phyloP scores from a whole-genome alignment of 768 basidiomycete genomes.

The Cystobasidium onofrii region DNA sequence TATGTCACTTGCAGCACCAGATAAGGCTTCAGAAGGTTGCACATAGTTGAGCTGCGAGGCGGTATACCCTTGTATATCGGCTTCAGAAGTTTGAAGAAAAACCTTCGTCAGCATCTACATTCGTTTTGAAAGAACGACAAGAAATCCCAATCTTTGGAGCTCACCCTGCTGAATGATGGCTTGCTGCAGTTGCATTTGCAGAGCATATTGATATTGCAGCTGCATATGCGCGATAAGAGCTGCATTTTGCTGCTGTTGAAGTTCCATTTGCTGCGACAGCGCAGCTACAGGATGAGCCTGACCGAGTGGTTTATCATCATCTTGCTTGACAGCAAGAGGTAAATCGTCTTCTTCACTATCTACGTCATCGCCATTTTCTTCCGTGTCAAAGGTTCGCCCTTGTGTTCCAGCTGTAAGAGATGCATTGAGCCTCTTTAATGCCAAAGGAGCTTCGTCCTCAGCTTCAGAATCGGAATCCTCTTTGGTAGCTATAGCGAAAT shows the following conservation, averaged over 20 bases:
- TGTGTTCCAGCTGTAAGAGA: neutral
- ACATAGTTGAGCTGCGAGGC: neutral
- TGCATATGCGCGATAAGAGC: conserved; percentile 13
- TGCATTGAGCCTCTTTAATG: neutral
- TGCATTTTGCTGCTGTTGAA: neutral
- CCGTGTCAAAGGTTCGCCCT: neutral
- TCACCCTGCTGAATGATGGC: conserved; percentile 6
- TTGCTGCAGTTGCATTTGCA: neutral
- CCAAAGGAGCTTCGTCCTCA: neutral
- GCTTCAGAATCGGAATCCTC: neutral
- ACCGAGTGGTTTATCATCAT: conserved; percentile 13
- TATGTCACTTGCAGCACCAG: neutral
- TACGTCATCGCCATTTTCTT: neutral
- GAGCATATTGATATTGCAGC: neutral
- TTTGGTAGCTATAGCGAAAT: neutral
- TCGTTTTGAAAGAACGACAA: no score
- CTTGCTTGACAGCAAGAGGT: neutral
- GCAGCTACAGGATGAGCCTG: conserved; percentile 15
- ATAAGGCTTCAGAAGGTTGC: neutral
- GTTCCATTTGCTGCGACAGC: conserved; percentile 13
- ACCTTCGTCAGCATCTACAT: neutral
- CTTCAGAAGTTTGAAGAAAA: neutral
- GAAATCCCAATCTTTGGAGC: neutral
- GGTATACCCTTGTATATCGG: neutral
- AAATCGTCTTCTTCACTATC: conserved; percentile 7